phyloP scores from a whole-genome alignment of 2,329 filamentous ascomycete species.

The Botrytis galanthina region DNA sequence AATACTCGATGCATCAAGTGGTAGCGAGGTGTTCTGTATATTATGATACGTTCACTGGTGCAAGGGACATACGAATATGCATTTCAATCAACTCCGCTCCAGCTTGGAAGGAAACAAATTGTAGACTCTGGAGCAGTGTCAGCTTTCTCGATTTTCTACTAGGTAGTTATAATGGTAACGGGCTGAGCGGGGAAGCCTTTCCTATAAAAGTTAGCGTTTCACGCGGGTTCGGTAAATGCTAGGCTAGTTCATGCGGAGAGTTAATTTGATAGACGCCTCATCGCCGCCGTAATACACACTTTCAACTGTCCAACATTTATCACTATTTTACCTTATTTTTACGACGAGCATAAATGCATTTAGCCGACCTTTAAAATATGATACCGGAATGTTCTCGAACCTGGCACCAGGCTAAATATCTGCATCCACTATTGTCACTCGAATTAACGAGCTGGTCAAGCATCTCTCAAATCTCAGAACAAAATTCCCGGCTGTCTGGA shows the following conservation, averaged over 20 bases:
- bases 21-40: neutral
- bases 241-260: neutral
- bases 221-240: conserved; percentile 2
- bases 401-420: neutral
- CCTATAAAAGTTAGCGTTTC: neutral
- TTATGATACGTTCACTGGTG: conserved; percentile 7
- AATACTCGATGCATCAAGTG: neutral
- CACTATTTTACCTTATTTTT: neutral
- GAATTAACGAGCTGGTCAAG: neutral
- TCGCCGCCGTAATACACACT: neutral
- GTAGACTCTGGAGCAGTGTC: neutral
- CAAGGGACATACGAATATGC: conserved; percentile 1
- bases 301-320: neutral
- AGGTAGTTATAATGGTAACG: neutral
- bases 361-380: neutral
- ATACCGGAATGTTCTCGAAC: neutral
- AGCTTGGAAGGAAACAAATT: neutral
- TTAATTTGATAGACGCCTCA: conserved; percentile 6
- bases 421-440: neutral
- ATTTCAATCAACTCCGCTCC: neutral
- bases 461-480: neutral
- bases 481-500: conserved; percentile 1
- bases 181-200: neutral
- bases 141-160: neutral
- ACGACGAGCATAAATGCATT: neutral